Evolutionary conservation across 2,329 filamentous ascomycete genomes (phyloP).

Genomic region (Cadophora malorum): DNA sequence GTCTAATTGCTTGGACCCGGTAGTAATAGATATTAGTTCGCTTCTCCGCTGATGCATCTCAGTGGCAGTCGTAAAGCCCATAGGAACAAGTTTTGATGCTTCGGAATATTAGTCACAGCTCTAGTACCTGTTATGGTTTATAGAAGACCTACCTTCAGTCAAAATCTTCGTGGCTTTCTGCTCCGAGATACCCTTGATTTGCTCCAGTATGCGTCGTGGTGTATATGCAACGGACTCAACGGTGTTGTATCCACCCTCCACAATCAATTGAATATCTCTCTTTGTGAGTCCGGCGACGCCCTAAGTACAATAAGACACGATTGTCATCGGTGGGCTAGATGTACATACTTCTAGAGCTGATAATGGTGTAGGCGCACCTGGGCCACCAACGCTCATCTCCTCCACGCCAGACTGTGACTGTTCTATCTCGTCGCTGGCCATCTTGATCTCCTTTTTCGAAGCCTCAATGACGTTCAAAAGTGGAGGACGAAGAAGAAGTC

Average conservation of each 20-base stretch:
- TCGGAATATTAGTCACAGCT: constrained; percentile 26
- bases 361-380: constrained; percentile 92
- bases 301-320: constrained; percentile 52
- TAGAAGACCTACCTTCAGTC: constrained; percentile 69
- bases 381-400: constrained; percentile 76
- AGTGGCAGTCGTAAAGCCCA: constrained; percentile 98
- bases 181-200: constrained; percentile 98
- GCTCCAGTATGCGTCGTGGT: constrained; percentile 81
- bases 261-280: constrained; percentile 89
- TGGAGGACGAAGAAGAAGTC: not conserved
- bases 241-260: constrained; percentile 93
- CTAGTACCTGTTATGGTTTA: not conserved
- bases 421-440: constrained; percentile 50
- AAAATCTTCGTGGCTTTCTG: constrained; percentile 94
- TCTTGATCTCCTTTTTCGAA: constrained; percentile 27
- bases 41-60: constrained; percentile 98
- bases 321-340: not conserved
- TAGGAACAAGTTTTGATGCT: constrained; percentile 96
- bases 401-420: constrained; percentile 77
- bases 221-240: constrained; percentile 96
- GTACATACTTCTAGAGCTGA: constrained; percentile 77
- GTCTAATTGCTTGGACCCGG: constrained; percentile 96
- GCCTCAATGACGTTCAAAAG: constrained; percentile 6
- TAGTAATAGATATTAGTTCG: constrained; percentile 97
- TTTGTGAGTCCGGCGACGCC: constrained; percentile 90